Evolutionary conservation across 306 rosid species (phyloP), one percentile per base, ranked within the genome.

Genomic region (Carpinus viminea): DNA sequence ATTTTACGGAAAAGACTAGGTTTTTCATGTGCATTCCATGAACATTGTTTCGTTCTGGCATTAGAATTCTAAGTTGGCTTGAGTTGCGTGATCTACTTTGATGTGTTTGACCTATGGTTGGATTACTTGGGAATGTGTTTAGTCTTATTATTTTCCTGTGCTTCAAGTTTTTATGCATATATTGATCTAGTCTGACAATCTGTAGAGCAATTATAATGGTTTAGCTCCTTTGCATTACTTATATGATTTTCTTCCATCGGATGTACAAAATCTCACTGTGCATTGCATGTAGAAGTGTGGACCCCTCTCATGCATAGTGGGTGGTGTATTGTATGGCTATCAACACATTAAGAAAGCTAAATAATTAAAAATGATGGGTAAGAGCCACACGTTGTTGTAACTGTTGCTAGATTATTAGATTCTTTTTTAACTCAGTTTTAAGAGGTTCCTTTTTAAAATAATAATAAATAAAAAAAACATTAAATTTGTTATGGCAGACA

Each of bases 401-500:
- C 11, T 65, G 38, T n/a, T 76, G 60, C 17, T 21, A 68, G 43
- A 61, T 61, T 68, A 38, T 77, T 41, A 13, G 20, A 12, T 41
- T 6, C 46, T 46, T 13, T 5, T 4, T 50, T 1, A 8, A 31
- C 17, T 5, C 15, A 45, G 7, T 53, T 46, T 46, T 4, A 4
- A 20, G 2, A 15, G 34, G 46, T 21, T 38, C 7, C 47, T 52
- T 34, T 26, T 51, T 81, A 36, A 18, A 38, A 38, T 3, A 38
- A 38, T 3, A 38, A 38, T 3, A 38, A 34, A 38, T 38, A 38
- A 3, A 31, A 31, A 3, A 38, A 47, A 8, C 26, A 24, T 47
- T 48, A 26, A 45, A 50, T 52, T 76, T 79, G 34, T 24, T 72
- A 26, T 84, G 81, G 65, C 91, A 92, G 98, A 89, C 87, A 86